A percentile compares a stretch with the other conserved stretches of the same genome.
phyloP scores from a whole-genome alignment of 805 yeast genomes.

The Yarrowia porcina region DNA sequence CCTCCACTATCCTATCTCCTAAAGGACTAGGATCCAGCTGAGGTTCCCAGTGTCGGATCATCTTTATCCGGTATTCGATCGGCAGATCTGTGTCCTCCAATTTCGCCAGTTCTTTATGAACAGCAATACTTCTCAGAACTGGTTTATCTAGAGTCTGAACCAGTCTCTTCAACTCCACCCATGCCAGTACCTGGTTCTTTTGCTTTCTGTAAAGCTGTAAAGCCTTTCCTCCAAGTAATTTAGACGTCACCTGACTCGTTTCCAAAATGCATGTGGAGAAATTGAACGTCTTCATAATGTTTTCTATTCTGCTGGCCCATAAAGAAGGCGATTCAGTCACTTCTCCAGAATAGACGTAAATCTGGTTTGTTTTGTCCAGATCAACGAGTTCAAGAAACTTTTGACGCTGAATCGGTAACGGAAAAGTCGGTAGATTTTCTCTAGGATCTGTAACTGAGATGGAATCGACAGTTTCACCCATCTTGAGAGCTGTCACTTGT shows the following conservation, averaged over 20 bases:
- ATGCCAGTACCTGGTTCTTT: neutral
- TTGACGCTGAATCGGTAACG: slow-evolving; percentile 8
- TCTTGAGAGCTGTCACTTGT: slow-evolving; percentile 12
- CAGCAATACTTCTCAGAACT: slow-evolving; percentile 1
- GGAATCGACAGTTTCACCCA: slow-evolving; percentile 16
- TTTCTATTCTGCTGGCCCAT: slow-evolving; percentile 23
- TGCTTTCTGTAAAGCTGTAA: slow-evolving; percentile 9
- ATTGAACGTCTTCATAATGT: slow-evolving; percentile 22
- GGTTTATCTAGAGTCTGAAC: neutral
- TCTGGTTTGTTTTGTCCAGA: neutral
- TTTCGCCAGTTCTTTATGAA: slow-evolving; percentile 2
- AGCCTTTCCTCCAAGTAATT: slow-evolving; percentile 1
- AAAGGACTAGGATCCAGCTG: slow-evolving; percentile 18
- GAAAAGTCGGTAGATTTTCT: slow-evolving; percentile 7
- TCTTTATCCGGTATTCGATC: slow-evolving; percentile 3
- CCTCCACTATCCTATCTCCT: slow-evolving; percentile 2
- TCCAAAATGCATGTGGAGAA: slow-evolving; percentile 23
- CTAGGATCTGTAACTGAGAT: slow-evolving; percentile 19
- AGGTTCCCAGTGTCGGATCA: slow-evolving; percentile 11
- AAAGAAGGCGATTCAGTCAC: neutral
- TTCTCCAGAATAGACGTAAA: slow-evolving; percentile 8
- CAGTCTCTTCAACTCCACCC: slow-evolving; percentile 8
- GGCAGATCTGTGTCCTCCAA: slow-evolving; percentile 8
- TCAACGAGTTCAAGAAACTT: slow-evolving; percentile 14
- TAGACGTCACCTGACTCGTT: neutral